Evolutionary conservation across 1,139 yeast genomes (phyloP).

Genomic region (Magnusiomyces starmeri): DNA sequence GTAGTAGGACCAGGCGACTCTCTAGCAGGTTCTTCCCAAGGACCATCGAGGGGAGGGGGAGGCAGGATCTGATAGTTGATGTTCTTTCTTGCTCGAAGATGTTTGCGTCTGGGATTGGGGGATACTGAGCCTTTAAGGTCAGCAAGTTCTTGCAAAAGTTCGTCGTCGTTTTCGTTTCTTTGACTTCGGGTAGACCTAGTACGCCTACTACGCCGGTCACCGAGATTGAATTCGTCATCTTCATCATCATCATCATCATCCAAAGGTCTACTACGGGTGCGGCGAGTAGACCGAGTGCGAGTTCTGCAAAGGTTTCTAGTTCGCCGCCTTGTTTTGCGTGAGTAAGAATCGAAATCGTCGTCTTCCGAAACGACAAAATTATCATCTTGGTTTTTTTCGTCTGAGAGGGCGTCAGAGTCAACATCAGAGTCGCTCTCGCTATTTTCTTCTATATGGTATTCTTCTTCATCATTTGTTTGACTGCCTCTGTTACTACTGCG

Average conservation of each 20-base stretch:
- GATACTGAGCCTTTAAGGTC: constrained; percentile 47
- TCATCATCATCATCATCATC: constrained; percentile 32
- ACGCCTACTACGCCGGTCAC: constrained; percentile 25
- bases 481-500: constrained; percentile 8
- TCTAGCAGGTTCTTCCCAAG: constrained; percentile 28
- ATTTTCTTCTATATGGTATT: constrained; percentile 17
- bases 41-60: constrained; percentile 49
- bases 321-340: constrained; percentile 25
- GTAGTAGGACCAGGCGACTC: constrained; percentile 21
- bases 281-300: constrained; percentile 15
- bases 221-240: constrained; percentile 23
- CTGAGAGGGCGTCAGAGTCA: neutral
- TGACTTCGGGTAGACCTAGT: constrained; percentile 21
- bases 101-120: constrained; percentile 47
- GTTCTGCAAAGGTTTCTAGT: constrained; percentile 31
- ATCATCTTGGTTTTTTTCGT: constrained; percentile 3
- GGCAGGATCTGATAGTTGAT: constrained; percentile 86
- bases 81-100: constrained; percentile 68
- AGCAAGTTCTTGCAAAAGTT: constrained; percentile 37
- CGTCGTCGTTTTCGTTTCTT: neutral
- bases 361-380: constrained; percentile 19
- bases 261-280: constrained; percentile 16
- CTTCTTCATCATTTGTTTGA: constrained; percentile 17
- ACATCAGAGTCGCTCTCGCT: constrained; percentile 16
- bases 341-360: constrained; percentile 21